Conservation (phyloP, 1,139 yeast species). For the Magnusiomyces paraingens region DNA sequence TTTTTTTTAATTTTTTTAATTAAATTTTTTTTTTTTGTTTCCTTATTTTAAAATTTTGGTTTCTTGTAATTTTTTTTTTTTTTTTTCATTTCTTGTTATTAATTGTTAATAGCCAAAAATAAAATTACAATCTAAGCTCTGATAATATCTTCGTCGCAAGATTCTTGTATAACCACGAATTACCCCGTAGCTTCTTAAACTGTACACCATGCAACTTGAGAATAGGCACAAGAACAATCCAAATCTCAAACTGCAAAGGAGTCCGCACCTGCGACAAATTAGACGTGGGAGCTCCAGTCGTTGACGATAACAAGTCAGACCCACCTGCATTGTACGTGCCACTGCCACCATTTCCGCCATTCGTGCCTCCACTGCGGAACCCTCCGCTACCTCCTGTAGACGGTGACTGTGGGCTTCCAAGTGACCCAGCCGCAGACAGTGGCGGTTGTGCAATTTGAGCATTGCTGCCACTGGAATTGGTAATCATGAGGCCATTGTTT, state of each 20-base stretch:
- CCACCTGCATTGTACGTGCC: constrained; percentile 8
- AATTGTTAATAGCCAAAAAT: background rate
- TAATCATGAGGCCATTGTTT: constrained; percentile 7
- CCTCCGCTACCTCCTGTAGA: constrained; percentile 8
- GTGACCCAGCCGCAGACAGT: constrained; percentile 50
- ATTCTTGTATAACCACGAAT: constrained; percentile 94
- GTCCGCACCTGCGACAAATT: constrained; percentile 24
- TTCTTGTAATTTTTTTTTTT: background rate
- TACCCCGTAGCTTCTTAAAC: constrained; percentile 87
- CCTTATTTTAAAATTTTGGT: background rate
- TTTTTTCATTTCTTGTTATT: background rate
- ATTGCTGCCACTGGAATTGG: constrained; percentile 22
- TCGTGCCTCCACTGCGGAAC: background rate
- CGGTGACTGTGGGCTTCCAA: constrained; percentile 30
- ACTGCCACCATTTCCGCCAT: background rate
- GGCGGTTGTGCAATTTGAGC: background rate
- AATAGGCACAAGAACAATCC: constrained; percentile 86
- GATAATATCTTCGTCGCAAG: constrained; percentile 80
- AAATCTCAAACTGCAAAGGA: constrained; percentile 84
- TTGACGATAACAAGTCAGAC: constrained; percentile 11
- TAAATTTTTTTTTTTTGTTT: background rate
- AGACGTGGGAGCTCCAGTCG: constrained; percentile 2
- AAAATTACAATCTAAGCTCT: constrained; percentile 52
- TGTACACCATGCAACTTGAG: constrained; percentile 91
- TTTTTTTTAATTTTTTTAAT: background rate